Percentiles rank a stretch among this genome's conserved stretches.
These are phyloP conservation scores for Rhododendron molle DNA, from an alignment of 148 eudicot genomes.

Conservation along the genomic window DNA sequence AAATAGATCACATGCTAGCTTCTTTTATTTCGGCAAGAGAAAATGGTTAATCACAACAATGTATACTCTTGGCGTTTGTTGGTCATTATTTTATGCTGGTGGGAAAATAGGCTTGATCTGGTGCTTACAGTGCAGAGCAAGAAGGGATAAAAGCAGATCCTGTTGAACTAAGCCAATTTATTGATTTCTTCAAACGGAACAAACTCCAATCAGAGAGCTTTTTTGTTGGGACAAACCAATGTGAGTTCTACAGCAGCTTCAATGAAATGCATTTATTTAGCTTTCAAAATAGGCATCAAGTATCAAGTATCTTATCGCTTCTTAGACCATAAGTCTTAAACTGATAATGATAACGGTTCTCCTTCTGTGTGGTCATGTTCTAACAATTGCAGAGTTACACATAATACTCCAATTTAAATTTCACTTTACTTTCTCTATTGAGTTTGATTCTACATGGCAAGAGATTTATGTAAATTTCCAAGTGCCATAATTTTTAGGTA, in stretches of 20 bases:
- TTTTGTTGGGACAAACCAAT: conserved; percentile 67
- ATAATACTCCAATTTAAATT: not conserved
- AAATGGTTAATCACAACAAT: not conserved
- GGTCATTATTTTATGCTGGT: not conserved
- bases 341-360: not conserved
- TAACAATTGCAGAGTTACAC: not conserved
- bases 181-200: conserved; percentile 64
- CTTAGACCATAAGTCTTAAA: not conserved
- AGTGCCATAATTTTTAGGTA: not conserved
- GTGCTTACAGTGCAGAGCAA: conserved; percentile 70
- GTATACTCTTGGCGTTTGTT: not conserved
- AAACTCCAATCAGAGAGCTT: conserved; percentile 71
- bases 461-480: not conserved
- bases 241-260: conserved; percentile 44
- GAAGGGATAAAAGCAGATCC: conserved; percentile 76
- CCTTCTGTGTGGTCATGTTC: not conserved
- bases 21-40: not conserved
- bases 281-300: not conserved
- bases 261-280: not conserved
- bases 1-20: not conserved
- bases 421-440: not conserved
- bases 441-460: not conserved
- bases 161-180: conserved; percentile 63
- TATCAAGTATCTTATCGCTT: not conserved
- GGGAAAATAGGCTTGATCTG: conserved; percentile 8